These are phyloP conservation scores for Backusella liffmaniae DNA, from an alignment of 192 early-diverging fungal genomes.

Conservation along the genomic window DNA sequence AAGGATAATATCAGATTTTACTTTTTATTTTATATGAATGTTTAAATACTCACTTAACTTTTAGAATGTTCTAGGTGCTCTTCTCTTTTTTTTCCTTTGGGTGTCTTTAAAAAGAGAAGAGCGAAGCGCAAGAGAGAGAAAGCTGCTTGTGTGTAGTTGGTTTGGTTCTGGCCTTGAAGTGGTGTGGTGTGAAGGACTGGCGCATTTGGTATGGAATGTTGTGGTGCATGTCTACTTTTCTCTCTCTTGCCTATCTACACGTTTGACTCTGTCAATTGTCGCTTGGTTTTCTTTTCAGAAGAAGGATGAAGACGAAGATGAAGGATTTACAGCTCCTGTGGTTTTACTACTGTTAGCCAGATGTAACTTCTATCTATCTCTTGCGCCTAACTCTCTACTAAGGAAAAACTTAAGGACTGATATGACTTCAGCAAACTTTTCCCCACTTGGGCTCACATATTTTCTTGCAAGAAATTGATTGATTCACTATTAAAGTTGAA, in stretches of 20 bases:
- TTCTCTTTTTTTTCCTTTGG: slow-evolving; percentile 1
- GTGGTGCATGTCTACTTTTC: neutral
- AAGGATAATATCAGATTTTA: neutral
- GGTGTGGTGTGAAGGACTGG: neutral
- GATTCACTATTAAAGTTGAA: neutral
- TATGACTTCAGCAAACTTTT: neutral
- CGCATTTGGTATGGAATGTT: neutral
- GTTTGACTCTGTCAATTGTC: slow-evolving; percentile 2
- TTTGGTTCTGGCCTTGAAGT: neutral
- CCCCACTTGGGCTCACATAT: neutral
- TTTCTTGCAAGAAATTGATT: neutral
- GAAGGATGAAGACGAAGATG: neutral
- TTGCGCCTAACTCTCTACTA: neutral
- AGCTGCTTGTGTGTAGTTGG: neutral
- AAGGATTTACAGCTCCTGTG: neutral
- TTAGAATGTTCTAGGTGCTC: neutral
- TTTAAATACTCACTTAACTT: neutral
- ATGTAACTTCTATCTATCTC: slow-evolving; percentile 1
- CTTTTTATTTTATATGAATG: neutral
- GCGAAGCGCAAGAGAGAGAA: slow-evolving; percentile 5
- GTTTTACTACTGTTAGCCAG: neutral
- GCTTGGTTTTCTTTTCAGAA: slow-evolving; percentile 1
- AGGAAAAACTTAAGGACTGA: slow-evolving; percentile 1
- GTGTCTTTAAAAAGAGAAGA: neutral
- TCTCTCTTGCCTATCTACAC: neutral